Conservation (phyloP, 495 filamentous ascomycete species). For the Chaetomium fimeti region DNA sequence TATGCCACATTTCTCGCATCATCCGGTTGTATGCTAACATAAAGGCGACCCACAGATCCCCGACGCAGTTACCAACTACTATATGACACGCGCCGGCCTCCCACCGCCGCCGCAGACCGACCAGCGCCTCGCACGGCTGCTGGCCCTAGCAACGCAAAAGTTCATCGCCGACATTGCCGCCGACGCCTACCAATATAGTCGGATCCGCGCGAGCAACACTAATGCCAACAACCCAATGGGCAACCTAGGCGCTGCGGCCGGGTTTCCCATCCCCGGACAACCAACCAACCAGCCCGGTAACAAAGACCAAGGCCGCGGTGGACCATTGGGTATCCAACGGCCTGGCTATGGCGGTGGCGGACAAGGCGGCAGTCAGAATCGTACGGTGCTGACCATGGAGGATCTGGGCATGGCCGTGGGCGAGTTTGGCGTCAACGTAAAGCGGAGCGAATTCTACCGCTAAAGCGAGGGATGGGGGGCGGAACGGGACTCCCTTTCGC, state of each 20-base stretch:
- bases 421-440: conserved; percentile 96
- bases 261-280: conserved; percentile 62
- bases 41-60: conserved; percentile 65
- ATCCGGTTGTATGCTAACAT: background rate
- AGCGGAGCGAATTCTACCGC: conserved; percentile 95
- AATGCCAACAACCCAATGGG: conserved; percentile 86
- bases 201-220: conserved; percentile 88
- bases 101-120: conserved; percentile 85
- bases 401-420: conserved; percentile 96
- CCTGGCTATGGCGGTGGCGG: conserved; percentile 93
- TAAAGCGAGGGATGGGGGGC: conserved; percentile 46
- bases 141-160: conserved; percentile 94
- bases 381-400: conserved; percentile 97
- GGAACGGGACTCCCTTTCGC: background rate
- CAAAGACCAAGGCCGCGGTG: conserved; percentile 57
- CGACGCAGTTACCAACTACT: conserved; percentile 96
- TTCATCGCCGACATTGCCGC: conserved; percentile 97
- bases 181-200: conserved; percentile 94
- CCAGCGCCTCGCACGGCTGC: conserved; percentile 81
- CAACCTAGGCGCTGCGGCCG: conserved; percentile 74
- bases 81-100: conserved; percentile 91
- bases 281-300: conserved; percentile 53
- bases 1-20: conserved; percentile 44
- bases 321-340: conserved; percentile 80
- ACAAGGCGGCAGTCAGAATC: conserved; percentile 81